phyloP scores from a whole-genome alignment of 2,329 filamentous ascomycete species.

The Purpureocillium lavendulum region DNA sequence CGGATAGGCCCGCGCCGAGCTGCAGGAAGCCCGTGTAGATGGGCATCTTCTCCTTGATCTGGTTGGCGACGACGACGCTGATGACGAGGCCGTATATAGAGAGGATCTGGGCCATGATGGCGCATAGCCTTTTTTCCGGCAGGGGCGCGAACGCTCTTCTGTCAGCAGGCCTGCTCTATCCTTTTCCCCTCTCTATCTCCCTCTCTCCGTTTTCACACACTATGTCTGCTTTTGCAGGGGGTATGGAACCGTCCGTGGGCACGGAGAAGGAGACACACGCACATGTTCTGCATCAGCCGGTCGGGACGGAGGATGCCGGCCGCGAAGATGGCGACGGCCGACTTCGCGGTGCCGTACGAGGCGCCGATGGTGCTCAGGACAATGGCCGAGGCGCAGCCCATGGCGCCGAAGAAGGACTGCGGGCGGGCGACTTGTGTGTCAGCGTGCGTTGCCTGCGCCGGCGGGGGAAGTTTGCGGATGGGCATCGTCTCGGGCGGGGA shows the following conservation, averaged over 20 bases:
- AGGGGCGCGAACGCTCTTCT: too few relatives aligned
- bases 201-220: too few relatives aligned
- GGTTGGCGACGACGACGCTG: slow-evolving; percentile 33
- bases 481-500: too few relatives aligned
- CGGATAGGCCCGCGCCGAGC: slow-evolving; percentile 33
- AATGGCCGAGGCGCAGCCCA: slow-evolving; percentile 35
- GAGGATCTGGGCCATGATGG: slow-evolving; percentile 39
- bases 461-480: too few relatives aligned
- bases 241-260: too few relatives aligned
- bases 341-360: slow-evolving; percentile 35
- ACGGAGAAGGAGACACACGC: too few relatives aligned
- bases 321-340: slow-evolving; percentile 33
- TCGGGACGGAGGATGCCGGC: slow-evolving; percentile 35
- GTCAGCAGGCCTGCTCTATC: too few relatives aligned
- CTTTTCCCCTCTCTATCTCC: too few relatives aligned
- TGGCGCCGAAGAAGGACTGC: slow-evolving; percentile 32
- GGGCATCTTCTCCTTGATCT: slow-evolving; percentile 30
- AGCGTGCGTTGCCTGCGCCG: too few relatives aligned
- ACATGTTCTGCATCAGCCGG: slow-evolving; percentile 29
- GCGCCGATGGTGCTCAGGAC: slow-evolving; percentile 43
- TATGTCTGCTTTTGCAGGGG: too few relatives aligned
- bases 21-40: slow-evolving; percentile 34
- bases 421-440: neutral
- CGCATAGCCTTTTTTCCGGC: slow-evolving; percentile 28
- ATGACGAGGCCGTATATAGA: slow-evolving; percentile 38